These are phyloP conservation scores for Penicillium sp. DNA, from an alignment of 2,329 filamentous ascomycete genomes.

Conservation along the genomic window DNA sequence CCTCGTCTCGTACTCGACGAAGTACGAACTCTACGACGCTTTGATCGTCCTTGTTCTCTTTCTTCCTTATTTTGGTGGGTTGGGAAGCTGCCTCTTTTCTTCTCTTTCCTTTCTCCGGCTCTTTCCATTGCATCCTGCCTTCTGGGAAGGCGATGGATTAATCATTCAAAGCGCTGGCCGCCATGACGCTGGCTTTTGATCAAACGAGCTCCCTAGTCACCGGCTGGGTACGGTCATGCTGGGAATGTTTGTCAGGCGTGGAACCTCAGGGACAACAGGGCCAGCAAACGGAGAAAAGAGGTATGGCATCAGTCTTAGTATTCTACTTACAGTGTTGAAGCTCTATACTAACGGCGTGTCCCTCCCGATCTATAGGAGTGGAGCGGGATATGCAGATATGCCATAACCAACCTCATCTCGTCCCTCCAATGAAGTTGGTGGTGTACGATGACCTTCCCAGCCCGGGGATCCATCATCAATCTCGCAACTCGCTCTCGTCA, in stretches of 20 bases:
- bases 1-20: slow-evolving; percentile 4
- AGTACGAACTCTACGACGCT: not conserved
- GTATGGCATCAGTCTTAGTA: slow-evolving; percentile 4
- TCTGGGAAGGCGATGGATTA: slow-evolving; percentile 32
- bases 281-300: slow-evolving; percentile 3
- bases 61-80: not conserved
- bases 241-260: slow-evolving; percentile 36
- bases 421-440: slow-evolving; percentile 50
- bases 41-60: slow-evolving; percentile 8
- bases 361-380: slow-evolving; percentile 31
- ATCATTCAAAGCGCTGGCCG: slow-evolving; percentile 35
- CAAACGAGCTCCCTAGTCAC: slow-evolving; percentile 44
- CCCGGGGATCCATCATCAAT: slow-evolving; percentile 31
- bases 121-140: slow-evolving; percentile 16
- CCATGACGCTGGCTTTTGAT: slow-evolving; percentile 39
- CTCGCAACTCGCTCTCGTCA: slow-evolving; percentile 40
- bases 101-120: slow-evolving; percentile 8
- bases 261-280: slow-evolving; percentile 27
- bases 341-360: slow-evolving; percentile 9
- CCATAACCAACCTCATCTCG: slow-evolving; percentile 49
- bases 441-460: slow-evolving; percentile 46
- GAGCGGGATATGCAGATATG: slow-evolving; percentile 49
- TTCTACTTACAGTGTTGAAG: not conserved
- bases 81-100: not conserved
- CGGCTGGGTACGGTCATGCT: slow-evolving; percentile 45